Percentiles rank a stretch among this genome's conserved stretches.
phyloP scores from a whole-genome alignment of 1,284 basidiomycete species.

The Puccinia coronata region DNA sequence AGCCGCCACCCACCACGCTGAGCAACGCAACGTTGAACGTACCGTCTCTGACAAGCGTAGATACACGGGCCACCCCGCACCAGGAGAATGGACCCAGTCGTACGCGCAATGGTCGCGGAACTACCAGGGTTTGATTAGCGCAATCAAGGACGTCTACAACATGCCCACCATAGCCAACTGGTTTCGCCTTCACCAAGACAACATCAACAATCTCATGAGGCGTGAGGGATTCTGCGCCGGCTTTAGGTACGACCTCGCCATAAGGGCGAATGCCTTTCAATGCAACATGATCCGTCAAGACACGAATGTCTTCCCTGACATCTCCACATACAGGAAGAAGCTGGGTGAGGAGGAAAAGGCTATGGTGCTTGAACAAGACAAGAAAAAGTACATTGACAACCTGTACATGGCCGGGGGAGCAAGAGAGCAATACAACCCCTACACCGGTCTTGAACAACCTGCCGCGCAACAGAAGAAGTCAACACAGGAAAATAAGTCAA shows the following conservation, averaged over 20 bases:
- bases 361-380: no score
- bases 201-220: not conserved
- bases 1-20: not conserved
- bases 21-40: not conserved
- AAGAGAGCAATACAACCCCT: no score
- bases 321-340: not conserved
- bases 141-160: not conserved
- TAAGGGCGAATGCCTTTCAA: not conserved
- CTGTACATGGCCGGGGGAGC: no score
- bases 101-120: not conserved
- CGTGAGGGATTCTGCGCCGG: not conserved
- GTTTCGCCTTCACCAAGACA: not conserved
- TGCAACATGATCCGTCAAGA: not conserved
- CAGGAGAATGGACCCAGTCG: conserved; percentile 15
- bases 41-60: not conserved
- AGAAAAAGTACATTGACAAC: not conserved
- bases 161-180: not conserved
- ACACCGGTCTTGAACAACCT: no score
- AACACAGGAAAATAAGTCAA: no score
- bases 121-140: not conserved
- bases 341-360: no score
- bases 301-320: not conserved
- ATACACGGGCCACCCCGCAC: not conserved
- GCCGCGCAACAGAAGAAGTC: no score
- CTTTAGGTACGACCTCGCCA: not conserved